Conservation (phyloP, 805 yeast species). For the Nakazawaea siamensis region DNA sequence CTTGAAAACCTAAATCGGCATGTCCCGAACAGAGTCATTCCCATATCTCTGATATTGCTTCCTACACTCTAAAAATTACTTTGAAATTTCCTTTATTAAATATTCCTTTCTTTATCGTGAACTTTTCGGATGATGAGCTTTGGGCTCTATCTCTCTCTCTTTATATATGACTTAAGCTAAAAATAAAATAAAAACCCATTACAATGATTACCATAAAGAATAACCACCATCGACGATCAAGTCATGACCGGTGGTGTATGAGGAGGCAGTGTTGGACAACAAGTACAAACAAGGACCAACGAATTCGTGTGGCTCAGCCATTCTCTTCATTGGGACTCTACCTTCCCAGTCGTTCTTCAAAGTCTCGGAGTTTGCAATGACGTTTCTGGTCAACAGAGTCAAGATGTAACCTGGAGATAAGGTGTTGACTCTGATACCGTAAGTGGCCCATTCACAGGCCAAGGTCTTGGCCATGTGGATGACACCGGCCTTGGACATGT, state of each 20-base stretch:
- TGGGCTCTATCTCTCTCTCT: too few species aligned
- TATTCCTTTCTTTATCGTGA: too few species aligned
- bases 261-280: slow-evolving; percentile 60
- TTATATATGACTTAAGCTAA: too few species aligned
- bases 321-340: slow-evolving; percentile 67
- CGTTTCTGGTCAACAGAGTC: slow-evolving; percentile 71
- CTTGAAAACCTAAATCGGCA: too few species aligned
- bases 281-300: slow-evolving; percentile 70
- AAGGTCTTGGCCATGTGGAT: slow-evolving; percentile 69
- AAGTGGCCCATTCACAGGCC: slow-evolving; percentile 78
- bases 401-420: slow-evolving; percentile 76
- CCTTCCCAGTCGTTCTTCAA: slow-evolving; percentile 68
- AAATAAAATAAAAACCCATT: too few species aligned
- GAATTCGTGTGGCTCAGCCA: slow-evolving; percentile 82
- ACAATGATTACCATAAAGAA: slow-evolving; percentile 70
- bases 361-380: slow-evolving; percentile 46
- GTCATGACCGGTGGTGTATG: slow-evolving; percentile 81
- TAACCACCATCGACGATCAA: slow-evolving; percentile 83
- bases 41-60: too few species aligned
- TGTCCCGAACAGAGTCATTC: too few species aligned
- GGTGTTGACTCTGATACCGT: slow-evolving; percentile 69
- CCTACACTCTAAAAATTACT: too few species aligned
- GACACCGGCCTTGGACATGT: slow-evolving; percentile 83
- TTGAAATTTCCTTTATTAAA: too few species aligned
- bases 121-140: too few species aligned